phyloP scores from a whole-genome alignment of 345 rosid species.

The Citrus australasica region DNA sequence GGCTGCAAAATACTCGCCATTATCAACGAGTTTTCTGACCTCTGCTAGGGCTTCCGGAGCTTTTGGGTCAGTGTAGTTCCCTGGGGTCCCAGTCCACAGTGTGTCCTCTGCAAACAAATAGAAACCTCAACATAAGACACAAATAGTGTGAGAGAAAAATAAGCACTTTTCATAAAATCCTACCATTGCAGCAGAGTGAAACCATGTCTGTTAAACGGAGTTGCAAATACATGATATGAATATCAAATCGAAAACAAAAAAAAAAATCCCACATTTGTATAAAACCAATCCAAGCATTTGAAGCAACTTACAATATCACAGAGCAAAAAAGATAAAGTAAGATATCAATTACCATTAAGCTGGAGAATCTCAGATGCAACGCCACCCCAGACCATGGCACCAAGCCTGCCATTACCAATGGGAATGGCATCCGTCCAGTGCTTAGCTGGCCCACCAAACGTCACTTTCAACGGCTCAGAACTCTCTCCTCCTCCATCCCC shows the following conservation, averaged over 20 bases:
- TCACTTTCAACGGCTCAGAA: conserved; percentile 54
- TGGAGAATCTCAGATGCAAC: conserved; percentile 66
- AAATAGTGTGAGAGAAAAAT: neutral
- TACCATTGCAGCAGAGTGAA: neutral
- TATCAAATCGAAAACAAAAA: neutral
- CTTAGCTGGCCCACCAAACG: conserved; percentile 65
- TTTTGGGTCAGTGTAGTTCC: conserved; percentile 58
- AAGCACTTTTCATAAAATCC: neutral
- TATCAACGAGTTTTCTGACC: conserved; percentile 76
- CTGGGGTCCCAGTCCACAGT: conserved; percentile 87
- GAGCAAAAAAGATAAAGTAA: neutral
- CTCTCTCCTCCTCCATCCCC: conserved; percentile 26
- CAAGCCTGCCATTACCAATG: conserved; percentile 89
- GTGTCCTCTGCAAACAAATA: conserved; percentile 62
- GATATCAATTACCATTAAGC: conserved; percentile 55
- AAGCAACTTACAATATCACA: neutral
- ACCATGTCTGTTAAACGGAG: neutral
- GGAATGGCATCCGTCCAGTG: conserved; percentile 91
- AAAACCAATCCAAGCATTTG: neutral
- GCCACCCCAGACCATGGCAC: conserved; percentile 97
- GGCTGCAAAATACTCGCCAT: conserved; percentile 62
- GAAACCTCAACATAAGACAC: neutral
- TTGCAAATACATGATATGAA: neutral
- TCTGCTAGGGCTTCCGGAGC: conserved; percentile 56
- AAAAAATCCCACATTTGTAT: neutral